Evolutionary conservation across 2,329 filamentous ascomycete genomes (phyloP), one percentile per base, ranked within the genome.

Genomic region (Fusarium fujikuroi): DNA sequence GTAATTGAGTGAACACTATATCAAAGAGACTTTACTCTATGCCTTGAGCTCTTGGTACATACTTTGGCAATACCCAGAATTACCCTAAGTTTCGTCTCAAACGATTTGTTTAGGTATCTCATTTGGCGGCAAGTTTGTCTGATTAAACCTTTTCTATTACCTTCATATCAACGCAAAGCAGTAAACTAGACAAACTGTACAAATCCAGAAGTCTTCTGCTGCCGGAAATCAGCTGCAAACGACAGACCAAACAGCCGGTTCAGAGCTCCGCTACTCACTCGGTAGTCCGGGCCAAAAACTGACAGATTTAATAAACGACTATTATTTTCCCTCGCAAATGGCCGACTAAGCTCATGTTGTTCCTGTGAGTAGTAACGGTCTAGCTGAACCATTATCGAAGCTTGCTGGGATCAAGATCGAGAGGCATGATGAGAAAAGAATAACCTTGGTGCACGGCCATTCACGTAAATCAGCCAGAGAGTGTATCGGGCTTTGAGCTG

Each of bases 301-400:
- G 23, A 18, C 23, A 23, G 16, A 44, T 25, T 44, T 0, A 25
- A 23, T 25, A 3, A 44, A 25, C 11, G 23, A 3, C 18, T 16
- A 12, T 18, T 12, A 0, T 4, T 18, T 7, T 10, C 23, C 9
- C 9, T 18, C 5, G 16, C 8, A 12, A 43, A 12, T 21, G 11
- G 11, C 5, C 7, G 11, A 40, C 12, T 40, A 12, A 14, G 7
- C 7, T 40, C 21, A n/a, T 8, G 39, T 5, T 6, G 21, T 8
- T n/a, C 14, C 12, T 9, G 11, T 40, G 5, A 40, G 23, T 19
- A 12, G 16, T 12, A 9, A 14, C 9, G 19, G 23, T 5, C 42
- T 18, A 3, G 16, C 16, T 11, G 4, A 19, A 25, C 11, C 16
- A 19, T 19, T 16, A 18, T 12, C 7, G 4, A 16, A 25, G 16